Evolutionary conservation across 2,329 filamentous ascomycete species (phyloP), one percentile per base, ranked within the genome.

Genomic region (Talaromyces pinophilus): DNA sequence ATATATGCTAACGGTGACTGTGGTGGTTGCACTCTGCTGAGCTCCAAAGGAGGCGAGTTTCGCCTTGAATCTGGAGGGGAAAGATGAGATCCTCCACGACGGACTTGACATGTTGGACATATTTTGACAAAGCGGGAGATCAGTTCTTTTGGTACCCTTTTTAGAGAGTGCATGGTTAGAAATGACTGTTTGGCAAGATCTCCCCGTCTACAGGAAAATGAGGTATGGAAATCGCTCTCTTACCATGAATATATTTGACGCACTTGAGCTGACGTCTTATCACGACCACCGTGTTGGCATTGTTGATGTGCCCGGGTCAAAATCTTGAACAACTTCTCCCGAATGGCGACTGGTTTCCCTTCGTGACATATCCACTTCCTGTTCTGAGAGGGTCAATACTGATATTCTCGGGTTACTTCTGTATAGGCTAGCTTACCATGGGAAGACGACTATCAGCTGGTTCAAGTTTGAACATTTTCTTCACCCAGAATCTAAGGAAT

Each of bases 191-290:
- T 22, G 19, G 28, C 19, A n/a, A 22, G 2, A 54, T 17, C 7
- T 7, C 28, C 35, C n/a, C 5, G 17, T 55, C 52, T 55, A 7
- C n/a, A 55, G 30, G 4, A 7, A 3, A 57, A 57, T 15, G 33
- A 25, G 33, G 22, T 13, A 13, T n/a, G 59, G 11, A 25, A 25
- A 13, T 25, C 19, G 5, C 22, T 50, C 25, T 63, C 77, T 38
- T 77, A 84, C 82, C 82, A 84, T 68, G 82, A 84, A 70, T 83
- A 84, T 55, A 81, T 77, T 54, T 80, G 78, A 62, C 82, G 77
- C 55, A 84, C 82, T 67, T 83, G 80, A 10, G 81, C 80, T n/a
- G 82, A 84, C 19, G 82, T 84, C 70, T 84, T 84, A 72, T 84
- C 82, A 62, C 82, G 77, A n/a, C 82, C 82, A 62, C 82, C 82